These are phyloP conservation scores for Suhomyces anneliseae DNA, from an alignment of 1,139 yeast species.

Conservation along the genomic window DNA sequence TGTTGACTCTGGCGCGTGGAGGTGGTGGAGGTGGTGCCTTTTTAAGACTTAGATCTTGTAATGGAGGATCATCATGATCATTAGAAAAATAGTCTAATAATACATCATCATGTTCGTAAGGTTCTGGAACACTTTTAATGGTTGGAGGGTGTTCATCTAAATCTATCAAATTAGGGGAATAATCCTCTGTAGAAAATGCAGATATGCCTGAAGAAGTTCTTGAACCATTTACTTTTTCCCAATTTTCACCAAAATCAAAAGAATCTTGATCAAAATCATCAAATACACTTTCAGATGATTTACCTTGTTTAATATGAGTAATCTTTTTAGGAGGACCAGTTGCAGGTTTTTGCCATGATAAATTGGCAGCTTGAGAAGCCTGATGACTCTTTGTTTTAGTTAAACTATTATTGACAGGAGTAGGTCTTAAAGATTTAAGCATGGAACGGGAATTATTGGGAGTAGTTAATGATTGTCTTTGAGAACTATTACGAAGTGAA, in stretches of 20 bases:
- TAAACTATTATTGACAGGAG: slow-evolving; percentile 10
- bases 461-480: slow-evolving; percentile 10
- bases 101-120: slow-evolving; percentile 12
- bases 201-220: slow-evolving; percentile 11
- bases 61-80: slow-evolving; percentile 7
- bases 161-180: slow-evolving; percentile 34
- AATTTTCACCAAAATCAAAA: slow-evolving; percentile 18
- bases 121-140: background rate
- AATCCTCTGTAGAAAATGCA: slow-evolving; percentile 8
- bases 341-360: slow-evolving; percentile 39
- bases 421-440: slow-evolving; percentile 40
- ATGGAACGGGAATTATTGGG: slow-evolving; percentile 21
- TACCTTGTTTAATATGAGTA: slow-evolving; percentile 14
- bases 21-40: slow-evolving; percentile 22
- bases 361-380: slow-evolving; percentile 49
- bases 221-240: slow-evolving; percentile 27
- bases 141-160: slow-evolving; percentile 28
- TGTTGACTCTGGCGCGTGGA: slow-evolving; percentile 8
- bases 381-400: slow-evolving; percentile 17
- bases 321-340: slow-evolving; percentile 14
- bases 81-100: slow-evolving; percentile 12
- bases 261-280: slow-evolving; percentile 50
- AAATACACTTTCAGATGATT: slow-evolving; percentile 28
- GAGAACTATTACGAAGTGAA: slow-evolving; percentile 25
- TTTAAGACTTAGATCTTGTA: slow-evolving; percentile 22